Base-by-base conservation (phyloP, 345 rosid genomes). In the Acer saccharum region DNA sequence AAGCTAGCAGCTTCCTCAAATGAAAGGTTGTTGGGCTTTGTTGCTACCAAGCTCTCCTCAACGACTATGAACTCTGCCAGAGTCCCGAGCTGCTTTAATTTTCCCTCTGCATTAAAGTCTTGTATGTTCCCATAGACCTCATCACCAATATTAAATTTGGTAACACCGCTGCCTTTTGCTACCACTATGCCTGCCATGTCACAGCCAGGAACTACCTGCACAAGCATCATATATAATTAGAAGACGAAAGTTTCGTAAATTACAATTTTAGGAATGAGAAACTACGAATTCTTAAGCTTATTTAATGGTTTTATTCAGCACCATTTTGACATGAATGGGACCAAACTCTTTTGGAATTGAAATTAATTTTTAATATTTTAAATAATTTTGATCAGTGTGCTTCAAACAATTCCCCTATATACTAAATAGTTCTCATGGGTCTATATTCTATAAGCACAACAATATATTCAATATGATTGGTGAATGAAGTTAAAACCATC, bases 1-100 rank as follows among this genome's bases (percentile, higher is more conserved):
- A 87, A 79, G 78, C 90, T 83, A 0, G 90, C 88, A 6, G 90
- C 90, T 67, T 87, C 86, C 76, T 85, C 90, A 23, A 83, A 87
- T 61, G 88, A 80, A 16, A 87, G 73, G 69, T 69, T 77, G 66
- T 44, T 65, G 3, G 90, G 90, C 72, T 83, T 87, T 64, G 17
- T 43, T 32, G 83, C 90, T 12, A 82, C 79, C 80, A 87, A 29
- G 68, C 71, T 78, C 71, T 87, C 87, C 76, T 87, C 90, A 63
- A 84, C 86, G 0, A 61, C 82, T 69, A 57, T 75, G 81, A 81
- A 85, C 76, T 84, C 86, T 60, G 88, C 90, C 50, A 87, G 82
- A 6, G 90, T 83, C 54, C 90, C 90, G 0, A 85, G 86, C 73
- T 87, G 88, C 73, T 85, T 87, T 18, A 81, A 48, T 41, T 72